These are phyloP conservation scores for Simmondsia chinensis DNA, from an alignment of 148 eudicot species.

Conservation along the genomic window DNA sequence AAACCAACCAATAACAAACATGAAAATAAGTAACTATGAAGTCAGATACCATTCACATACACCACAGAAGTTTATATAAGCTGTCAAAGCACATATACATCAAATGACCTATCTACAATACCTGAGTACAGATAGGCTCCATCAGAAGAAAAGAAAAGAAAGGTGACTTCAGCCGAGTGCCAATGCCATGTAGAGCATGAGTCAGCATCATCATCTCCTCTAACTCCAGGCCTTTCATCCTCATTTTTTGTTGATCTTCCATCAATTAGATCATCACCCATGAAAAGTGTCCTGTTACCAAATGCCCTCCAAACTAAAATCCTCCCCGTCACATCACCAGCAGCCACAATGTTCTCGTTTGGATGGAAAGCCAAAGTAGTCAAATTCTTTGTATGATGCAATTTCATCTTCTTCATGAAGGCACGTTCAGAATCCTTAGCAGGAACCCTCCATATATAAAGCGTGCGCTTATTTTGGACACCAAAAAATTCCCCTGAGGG, in stretches of 20 bases:
- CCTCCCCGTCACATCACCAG: conserved; percentile 89
- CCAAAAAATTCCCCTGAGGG: conserved; percentile 71
- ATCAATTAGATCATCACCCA: conserved; percentile 11
- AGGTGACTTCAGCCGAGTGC: conserved; percentile 84
- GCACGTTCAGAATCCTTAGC: conserved; percentile 38
- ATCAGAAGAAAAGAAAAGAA: conserved; percentile 83
- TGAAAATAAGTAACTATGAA: too few relatives aligned
- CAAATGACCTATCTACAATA: conserved; percentile 11
- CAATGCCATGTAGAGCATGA: conserved; percentile 97
- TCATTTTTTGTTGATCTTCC: conserved; percentile 21
- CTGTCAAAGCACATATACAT: too few relatives aligned
- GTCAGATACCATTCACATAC: too few relatives aligned
- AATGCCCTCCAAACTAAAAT: conserved; percentile 88
- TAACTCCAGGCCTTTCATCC: conserved; percentile 73
- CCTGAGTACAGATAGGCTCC: conserved; percentile 96
- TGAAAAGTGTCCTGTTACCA: conserved; percentile 33
- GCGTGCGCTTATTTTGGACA: conserved; percentile 37
- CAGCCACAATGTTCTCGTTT: conserved; percentile 62
- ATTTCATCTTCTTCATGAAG: conserved; percentile 40
- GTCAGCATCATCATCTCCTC: conserved; percentile 76
- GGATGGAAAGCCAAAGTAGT: conserved; percentile 86
- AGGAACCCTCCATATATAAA: conserved; percentile 79
- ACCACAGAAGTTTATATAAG: too few relatives aligned
- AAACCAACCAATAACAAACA: too few relatives aligned
- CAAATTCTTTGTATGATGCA: conserved; percentile 65